Percentiles rank a stretch among this genome's conserved stretches.
phyloP scores from a whole-genome alignment of 1,284 basidiomycete species.

The Salmacisia buchloeana region DNA sequence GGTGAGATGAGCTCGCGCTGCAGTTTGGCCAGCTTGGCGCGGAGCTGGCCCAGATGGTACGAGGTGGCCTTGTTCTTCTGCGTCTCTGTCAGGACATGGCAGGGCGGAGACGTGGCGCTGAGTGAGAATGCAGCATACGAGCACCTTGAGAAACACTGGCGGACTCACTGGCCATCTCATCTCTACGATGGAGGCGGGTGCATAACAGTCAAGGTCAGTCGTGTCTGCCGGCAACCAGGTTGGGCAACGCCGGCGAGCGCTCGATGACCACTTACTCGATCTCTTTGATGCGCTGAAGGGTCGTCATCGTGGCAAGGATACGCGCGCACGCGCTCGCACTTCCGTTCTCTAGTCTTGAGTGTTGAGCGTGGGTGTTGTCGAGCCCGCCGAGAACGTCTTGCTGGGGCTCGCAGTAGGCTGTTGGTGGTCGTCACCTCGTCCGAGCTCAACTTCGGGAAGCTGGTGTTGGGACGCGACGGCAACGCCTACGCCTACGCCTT shows the following conservation, averaged over 20 bases:
- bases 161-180: slow-evolving; percentile 44
- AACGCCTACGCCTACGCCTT: no score
- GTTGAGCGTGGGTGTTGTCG: not conserved
- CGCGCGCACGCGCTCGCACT: not conserved
- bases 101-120: not conserved
- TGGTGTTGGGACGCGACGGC: no score
- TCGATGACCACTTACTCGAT: slow-evolving; percentile 26
- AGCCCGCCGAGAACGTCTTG: not conserved
- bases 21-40: slow-evolving; percentile 96
- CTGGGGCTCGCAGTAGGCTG: no score
- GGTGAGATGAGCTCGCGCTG: slow-evolving; percentile 86
- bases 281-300: slow-evolving; percentile 48
- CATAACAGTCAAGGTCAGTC: not conserved
- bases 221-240: not conserved
- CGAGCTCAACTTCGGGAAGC: no score
- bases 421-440: no score
- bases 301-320: slow-evolving; percentile 17
- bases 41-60: slow-evolving; percentile 92
- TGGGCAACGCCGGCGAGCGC: not conserved
- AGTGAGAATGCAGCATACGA: not conserved
- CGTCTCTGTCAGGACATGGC: slow-evolving; percentile 54
- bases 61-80: slow-evolving; percentile 81
- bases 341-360: not conserved
- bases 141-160: not conserved
- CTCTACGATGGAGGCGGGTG: slow-evolving; percentile 7